A percentile compares a stretch with the other conserved stretches of the same genome.
Evolutionary conservation across 2,329 filamentous ascomycete species (phyloP).

Genomic region (Ceratocystis destructans): DNA sequence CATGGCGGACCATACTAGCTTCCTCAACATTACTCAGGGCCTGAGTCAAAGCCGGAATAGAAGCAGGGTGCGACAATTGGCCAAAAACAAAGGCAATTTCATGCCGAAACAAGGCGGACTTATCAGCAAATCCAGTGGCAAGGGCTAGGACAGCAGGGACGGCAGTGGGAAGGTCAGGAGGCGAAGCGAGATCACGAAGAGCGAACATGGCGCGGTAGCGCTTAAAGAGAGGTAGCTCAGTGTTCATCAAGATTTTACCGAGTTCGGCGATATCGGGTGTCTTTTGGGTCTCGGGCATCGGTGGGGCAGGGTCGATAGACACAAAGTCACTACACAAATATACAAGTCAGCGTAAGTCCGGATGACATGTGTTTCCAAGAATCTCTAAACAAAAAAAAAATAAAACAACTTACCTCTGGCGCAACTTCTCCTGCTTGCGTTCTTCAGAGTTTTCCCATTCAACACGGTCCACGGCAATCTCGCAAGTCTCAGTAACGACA

Average conservation of each 20-base stretch:
- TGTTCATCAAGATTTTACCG: constrained; percentile 65
- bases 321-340: constrained; percentile 63
- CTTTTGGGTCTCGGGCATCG: constrained; percentile 56
- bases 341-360: constrained; percentile 23
- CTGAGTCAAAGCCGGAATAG: constrained; percentile 73
- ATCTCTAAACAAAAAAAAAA: neutral
- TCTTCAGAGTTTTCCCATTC: constrained; percentile 76
- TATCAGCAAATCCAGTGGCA: constrained; percentile 70
- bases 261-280: constrained; percentile 53
- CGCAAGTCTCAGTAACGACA: constrained; percentile 86
- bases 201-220: constrained; percentile 98
- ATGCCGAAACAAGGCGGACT: constrained; percentile 87
- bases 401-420: constrained; percentile 51
- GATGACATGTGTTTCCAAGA: constrained; percentile 16
- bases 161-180: constrained; percentile 78
- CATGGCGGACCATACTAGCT: constrained; percentile 91
- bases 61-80: constrained; percentile 90
- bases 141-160: constrained; percentile 76
- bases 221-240: constrained; percentile 66
- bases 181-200: constrained; percentile 84
- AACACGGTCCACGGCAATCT: constrained; percentile 88
- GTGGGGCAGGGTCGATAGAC: constrained; percentile 88
- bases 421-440: constrained; percentile 60
- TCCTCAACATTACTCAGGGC: constrained; percentile 68
- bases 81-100: constrained; percentile 98